Evolutionary conservation across 1,139 yeast species (phyloP), one percentile per base, ranked within the genome.

Genomic region (Geotrichum bryndzae): DNA sequence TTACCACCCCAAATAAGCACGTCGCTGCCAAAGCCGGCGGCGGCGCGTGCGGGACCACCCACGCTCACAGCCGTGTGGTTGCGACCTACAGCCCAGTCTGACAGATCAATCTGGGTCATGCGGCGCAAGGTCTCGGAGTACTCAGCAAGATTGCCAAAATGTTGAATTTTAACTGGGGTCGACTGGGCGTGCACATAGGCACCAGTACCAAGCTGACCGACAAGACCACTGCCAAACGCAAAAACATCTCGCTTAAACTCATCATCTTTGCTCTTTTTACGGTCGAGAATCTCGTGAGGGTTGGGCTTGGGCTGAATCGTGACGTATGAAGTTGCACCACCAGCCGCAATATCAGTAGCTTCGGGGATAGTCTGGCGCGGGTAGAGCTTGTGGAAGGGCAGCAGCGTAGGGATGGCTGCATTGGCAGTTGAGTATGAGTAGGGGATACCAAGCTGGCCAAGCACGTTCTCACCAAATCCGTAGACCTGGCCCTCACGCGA

Each of bases 121-220:
- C 72, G 67, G n/a, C 70, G 63, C 11, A 68, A 63, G 2, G 58
- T 52, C 64, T 80, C 84, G 60, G 76, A 74, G 67, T 67, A 80
- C 66, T 78, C 82, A 46, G 70, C 69, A 55, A 88, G 72, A 3
- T 81, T 76, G 53, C 70, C 65, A 54, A 77, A 68, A 11, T 68
- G 63, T 71, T 84, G 84, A 63, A 92, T 73, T 53, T 81, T 80
- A 25, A 82, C 79, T 7, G 97, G 97, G 56, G 80, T 81, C 23
- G 84, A 77, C 69, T 86, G 88, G 18, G 90, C 86, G 71, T 91
- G 97, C 57, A 87, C 77, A 72, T 80, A 91, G 61, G 86, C 78
- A 29, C 90, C 91, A 57, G 84, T 82, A 22, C 97, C 99, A 62
- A 91, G 78, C 74, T 90, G 96, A n/a, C 98, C 99, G 68, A 82